These are phyloP conservation scores for Clonostachys solani DNA, from an alignment of 2,329 filamentous ascomycete species.

Conservation along the genomic window DNA sequence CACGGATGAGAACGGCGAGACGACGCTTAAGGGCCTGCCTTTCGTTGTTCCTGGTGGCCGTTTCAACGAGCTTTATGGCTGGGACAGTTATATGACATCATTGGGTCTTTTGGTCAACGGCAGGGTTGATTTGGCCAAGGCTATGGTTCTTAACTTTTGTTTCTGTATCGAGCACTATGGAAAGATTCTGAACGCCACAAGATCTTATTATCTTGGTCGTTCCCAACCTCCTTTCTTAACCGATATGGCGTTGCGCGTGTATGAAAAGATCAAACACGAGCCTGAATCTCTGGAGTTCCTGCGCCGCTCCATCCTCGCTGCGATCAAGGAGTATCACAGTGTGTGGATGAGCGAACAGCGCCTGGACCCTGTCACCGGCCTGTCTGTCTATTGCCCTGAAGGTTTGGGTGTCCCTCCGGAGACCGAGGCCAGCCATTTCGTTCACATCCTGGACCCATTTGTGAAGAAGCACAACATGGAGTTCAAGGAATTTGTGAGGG, in stretches of 20 bases:
- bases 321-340: constrained; percentile 93
- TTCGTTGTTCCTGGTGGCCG: constrained; percentile 97
- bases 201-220: constrained; percentile 90
- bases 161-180: constrained; percentile 98
- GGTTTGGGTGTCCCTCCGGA: constrained; percentile 86
- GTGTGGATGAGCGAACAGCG: constrained; percentile 82
- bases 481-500: constrained; percentile 79
- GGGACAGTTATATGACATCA: constrained; percentile 99
- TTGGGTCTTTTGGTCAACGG: constrained; percentile 84
- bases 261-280: constrained; percentile 88
- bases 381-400: constrained; percentile 81
- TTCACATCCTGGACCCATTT: constrained; percentile 78
- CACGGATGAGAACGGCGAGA: constrained; percentile 61
- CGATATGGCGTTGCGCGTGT: constrained; percentile 93
- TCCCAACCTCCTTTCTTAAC: constrained; percentile 97
- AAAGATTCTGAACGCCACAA: constrained; percentile 95
- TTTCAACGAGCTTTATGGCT: constrained; percentile 98
- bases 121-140: constrained; percentile 80
- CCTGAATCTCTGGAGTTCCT: constrained; percentile 78
- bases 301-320: constrained; percentile 73
- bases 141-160: constrained; percentile 94
- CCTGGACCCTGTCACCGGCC: constrained; percentile 69
- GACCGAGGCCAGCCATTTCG: constrained; percentile 83
- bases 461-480: constrained; percentile 77
- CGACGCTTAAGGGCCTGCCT: constrained; percentile 72